phyloP scores from a whole-genome alignment of 805 yeast genomes.

The Starmera pachycereana region DNA sequence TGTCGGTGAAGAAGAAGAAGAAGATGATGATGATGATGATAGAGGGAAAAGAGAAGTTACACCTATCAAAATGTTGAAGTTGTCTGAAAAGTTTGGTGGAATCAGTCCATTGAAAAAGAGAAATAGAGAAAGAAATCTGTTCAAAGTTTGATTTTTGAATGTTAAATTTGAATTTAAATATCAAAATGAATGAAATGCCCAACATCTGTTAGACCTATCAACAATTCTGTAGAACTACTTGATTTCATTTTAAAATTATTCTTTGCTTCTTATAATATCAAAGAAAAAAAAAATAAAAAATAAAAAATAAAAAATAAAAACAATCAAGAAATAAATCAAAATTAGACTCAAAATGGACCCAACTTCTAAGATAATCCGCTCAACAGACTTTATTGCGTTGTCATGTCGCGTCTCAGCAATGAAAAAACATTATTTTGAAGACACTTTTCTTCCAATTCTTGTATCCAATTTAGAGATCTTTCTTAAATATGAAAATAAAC shows the following conservation, averaged over 20 bases:
- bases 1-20: slow-evolving; percentile 12
- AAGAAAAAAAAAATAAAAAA: neutral
- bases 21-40: slow-evolving; percentile 9
- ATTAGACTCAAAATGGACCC: slow-evolving; percentile 4
- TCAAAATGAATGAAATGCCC: neutral
- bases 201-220: too few species aligned
- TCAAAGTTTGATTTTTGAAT: slow-evolving; percentile 9
- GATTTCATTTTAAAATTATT: too few species aligned
- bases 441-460: slow-evolving; percentile 13
- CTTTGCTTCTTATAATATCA: too few species aligned
- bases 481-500: slow-evolving; percentile 13
- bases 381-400: slow-evolving; percentile 64
- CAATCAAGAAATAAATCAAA: too few species aligned
- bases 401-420: slow-evolving; percentile 52
- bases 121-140: slow-evolving; percentile 15
- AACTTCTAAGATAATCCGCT: slow-evolving; percentile 8
- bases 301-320: too few species aligned
- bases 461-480: slow-evolving; percentile 13
- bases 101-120: slow-evolving; percentile 19
- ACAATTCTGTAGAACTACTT: too few species aligned
- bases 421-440: slow-evolving; percentile 36
- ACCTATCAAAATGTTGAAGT: slow-evolving; percentile 16
- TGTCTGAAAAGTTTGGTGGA: slow-evolving; percentile 16
- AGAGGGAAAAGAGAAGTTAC: slow-evolving; percentile 1
- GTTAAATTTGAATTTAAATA: too few species aligned